Percentiles rank a stretch among this genome's conserved stretches.
These are phyloP conservation scores for Chalciporus piperatus DNA, from an alignment of 768 basidiomycete genomes.

Conservation along the genomic window DNA sequence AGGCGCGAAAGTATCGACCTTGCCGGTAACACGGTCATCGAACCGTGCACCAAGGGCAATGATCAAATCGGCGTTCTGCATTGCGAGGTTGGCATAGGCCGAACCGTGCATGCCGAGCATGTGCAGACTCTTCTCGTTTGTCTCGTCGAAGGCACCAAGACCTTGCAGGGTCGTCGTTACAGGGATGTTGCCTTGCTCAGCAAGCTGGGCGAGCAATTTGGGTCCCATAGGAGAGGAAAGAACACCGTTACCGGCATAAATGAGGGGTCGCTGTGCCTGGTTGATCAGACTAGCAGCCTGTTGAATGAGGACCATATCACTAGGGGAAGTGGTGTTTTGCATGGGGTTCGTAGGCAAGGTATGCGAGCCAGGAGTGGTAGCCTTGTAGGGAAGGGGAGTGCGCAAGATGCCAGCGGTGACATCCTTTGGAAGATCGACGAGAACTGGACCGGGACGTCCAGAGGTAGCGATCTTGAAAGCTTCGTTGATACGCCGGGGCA, in stretches of 20 bases:
- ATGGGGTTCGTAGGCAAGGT: conserved; percentile 77
- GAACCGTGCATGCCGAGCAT: conserved; percentile 99
- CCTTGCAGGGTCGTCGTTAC: conserved; percentile 97
- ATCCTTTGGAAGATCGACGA: conserved; percentile 99
- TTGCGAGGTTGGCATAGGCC: conserved; percentile 96
- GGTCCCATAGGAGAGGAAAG: conserved; percentile 82
- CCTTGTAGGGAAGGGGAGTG: conserved; percentile 79
- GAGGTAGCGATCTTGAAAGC: conserved; percentile 99
- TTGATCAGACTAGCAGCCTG: conserved; percentile 92
- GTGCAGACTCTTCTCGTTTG: conserved; percentile 79
- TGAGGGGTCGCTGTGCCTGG: conserved; percentile 82
- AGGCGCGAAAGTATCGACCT: conserved; percentile 85
- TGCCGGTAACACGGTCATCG: conserved; percentile 97
- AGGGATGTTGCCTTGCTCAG: conserved; percentile 88
- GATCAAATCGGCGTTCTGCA: conserved; percentile 97
- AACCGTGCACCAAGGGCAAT: conserved; percentile 96
- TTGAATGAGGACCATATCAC: conserved; percentile 64
- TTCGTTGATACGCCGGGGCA: conserved; percentile 95
- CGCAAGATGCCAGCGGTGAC: conserved; percentile 91
- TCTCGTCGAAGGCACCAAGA: conserved; percentile 94
- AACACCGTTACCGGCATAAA: conserved; percentile 92
- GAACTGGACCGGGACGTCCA: conserved; percentile 94
- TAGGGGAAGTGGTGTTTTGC: conserved; percentile 51
- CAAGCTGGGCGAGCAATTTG: conserved; percentile 71
- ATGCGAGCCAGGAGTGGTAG: conserved; percentile 80